Conservation (phyloP, 176 grass and related monocot genomes). For the Luzula sylvatica region DNA sequence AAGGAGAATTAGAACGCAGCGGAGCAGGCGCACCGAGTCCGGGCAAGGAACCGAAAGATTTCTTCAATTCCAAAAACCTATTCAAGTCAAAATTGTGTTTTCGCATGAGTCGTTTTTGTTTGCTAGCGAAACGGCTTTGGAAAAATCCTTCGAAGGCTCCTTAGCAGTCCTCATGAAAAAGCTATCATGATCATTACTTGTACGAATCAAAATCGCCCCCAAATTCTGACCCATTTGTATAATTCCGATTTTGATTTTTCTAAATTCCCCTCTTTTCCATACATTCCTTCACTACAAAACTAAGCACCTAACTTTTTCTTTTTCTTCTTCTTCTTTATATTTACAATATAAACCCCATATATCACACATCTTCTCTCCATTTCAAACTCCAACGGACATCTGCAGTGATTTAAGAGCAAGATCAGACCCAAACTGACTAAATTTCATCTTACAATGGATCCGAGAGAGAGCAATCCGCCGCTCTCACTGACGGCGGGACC, state of each 20-base stretch:
- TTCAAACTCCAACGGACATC: not conserved
- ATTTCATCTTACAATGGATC: constrained; percentile 60
- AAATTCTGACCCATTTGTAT: too few relatives aligned
- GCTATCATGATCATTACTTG: constrained; percentile 6
- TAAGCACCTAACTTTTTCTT: constrained; percentile 23
- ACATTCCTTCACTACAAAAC: constrained; percentile 22
- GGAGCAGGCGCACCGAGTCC: too few relatives aligned
- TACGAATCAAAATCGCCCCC: not conserved
- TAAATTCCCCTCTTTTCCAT: too few relatives aligned
- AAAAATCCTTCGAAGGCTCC: too few relatives aligned
- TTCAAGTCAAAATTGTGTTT: too few relatives aligned
- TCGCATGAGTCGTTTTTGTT: too few relatives aligned
- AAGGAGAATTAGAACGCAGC: too few relatives aligned
- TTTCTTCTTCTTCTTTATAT: constrained; percentile 20
- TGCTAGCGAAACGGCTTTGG: too few relatives aligned
- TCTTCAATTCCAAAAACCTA: too few relatives aligned
- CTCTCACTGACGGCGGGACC: not conserved
- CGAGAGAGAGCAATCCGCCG: constrained; percentile 44
- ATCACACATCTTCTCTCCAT: not conserved
- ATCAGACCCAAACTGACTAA: constrained; percentile 75
- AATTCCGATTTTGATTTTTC: too few relatives aligned
- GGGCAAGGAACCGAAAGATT: too few relatives aligned
- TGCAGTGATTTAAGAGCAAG: constrained; percentile 29
- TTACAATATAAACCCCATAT: constrained; percentile 6
- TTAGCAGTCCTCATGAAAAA: too few relatives aligned